phyloP scores from a whole-genome alignment of 176 grass and related monocot genomes.

The Oryza punctata region DNA sequence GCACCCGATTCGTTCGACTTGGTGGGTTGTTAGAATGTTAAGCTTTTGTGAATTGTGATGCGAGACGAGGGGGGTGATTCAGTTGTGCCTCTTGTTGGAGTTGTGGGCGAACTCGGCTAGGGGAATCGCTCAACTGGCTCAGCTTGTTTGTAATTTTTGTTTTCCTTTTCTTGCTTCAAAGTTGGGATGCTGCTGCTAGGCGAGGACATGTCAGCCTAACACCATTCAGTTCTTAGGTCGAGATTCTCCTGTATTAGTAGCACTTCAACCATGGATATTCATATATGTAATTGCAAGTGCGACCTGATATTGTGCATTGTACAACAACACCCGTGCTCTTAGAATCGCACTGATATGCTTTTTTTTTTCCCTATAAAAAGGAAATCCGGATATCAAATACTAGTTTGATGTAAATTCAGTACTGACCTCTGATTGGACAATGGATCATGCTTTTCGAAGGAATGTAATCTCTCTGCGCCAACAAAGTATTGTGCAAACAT shows the following conservation, averaged over 20 bases:
- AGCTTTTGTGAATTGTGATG: background rate
- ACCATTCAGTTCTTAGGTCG: background rate
- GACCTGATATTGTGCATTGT: background rate
- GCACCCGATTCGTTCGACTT: background rate
- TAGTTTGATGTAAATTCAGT: background rate
- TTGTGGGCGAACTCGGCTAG: constrained; percentile 6
- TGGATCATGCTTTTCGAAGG: background rate
- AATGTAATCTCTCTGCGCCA: background rate
- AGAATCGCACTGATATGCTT: background rate
- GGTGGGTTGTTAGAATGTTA: background rate
- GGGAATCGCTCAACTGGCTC: background rate
- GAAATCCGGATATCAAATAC: background rate
- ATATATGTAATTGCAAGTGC: background rate
- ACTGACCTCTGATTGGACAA: background rate
- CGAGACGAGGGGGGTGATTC: background rate
- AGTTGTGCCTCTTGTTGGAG: background rate
- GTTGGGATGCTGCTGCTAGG: background rate
- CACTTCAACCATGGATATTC: background rate
- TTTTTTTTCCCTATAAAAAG: background rate
- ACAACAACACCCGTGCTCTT: background rate
- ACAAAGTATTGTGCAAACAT: background rate
- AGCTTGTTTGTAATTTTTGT: background rate
- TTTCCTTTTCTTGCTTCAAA: background rate
- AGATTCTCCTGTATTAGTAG: background rate
- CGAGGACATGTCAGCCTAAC: background rate